Evolutionary conservation across 208 protist species (phyloP), one percentile per base, ranked within the genome.

Genomic region (Trypanosoma melophagium): DNA sequence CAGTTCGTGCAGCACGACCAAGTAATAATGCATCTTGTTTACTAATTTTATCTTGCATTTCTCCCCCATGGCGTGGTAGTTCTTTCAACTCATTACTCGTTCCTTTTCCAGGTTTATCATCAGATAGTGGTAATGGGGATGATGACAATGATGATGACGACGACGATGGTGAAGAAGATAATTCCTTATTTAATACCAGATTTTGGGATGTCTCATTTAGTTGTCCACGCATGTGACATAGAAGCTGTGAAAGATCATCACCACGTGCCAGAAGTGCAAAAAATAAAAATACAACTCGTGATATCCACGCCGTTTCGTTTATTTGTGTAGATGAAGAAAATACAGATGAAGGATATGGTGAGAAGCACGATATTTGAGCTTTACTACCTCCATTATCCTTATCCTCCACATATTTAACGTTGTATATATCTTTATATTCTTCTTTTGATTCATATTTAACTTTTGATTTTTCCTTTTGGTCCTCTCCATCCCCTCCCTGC

Each of bases 1-100:
- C 83, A 3, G 80, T 64, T 50, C 72, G 68, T 21, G 65, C 66
- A 51, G 42, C 40, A 24, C 52, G 53, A 3, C 31, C 42, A 8
- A 77, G 42, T 9, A 53, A 28, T 25, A 56, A 47, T 31, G 52
- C n/a, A 53, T 63, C 58, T 14, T 58, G 35, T 22, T 54, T 0
- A 44, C 25, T 41, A 17, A 55, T 44, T 2, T 14, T 35, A 38
- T 45, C 3, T 14, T 25, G 12, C n/a, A 16, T 3, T 35, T 56
- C 24, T 35, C 0, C 13, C 14, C 38, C 52, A 9, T 47, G 28
- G 1, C 28, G 28, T 35, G 28, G 28, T 35, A 17, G 24, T 53
- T 21, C 49, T 14, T 53, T n/a, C 49, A 53, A 21, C 49, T 53
- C 49, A 21, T n/a, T 22, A 53, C n/a, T 5, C 28, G 5, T 5